Percentiles rank a stretch among this genome's conserved stretches.
These are phyloP conservation scores for Decorospora gaudefroyi DNA, from an alignment of 2,329 filamentous ascomycete species.

Conservation along the genomic window DNA sequence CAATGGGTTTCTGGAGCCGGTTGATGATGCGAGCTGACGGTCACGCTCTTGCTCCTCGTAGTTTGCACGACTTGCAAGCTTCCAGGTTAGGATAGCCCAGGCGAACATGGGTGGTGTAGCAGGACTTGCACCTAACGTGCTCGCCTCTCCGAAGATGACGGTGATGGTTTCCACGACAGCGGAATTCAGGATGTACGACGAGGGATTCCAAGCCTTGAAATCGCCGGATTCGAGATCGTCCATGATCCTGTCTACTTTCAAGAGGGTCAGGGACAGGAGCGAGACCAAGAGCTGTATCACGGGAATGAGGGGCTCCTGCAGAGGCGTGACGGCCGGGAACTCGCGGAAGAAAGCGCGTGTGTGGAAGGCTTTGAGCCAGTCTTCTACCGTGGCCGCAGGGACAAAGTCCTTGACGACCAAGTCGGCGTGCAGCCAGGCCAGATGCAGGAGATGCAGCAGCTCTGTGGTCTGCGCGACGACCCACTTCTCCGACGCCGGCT, in stretches of 20 bases:
- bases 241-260: constrained; percentile 68
- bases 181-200: constrained; percentile 70
- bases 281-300: constrained; percentile 72
- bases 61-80: constrained; percentile 27
- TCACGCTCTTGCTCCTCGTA: constrained; percentile 39
- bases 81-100: constrained; percentile 70
- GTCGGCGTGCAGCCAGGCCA: constrained; percentile 72
- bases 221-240: constrained; percentile 49
- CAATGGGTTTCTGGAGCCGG: constrained; percentile 17
- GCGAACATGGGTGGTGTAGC: constrained; percentile 76
- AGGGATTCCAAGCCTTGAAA: constrained; percentile 41
- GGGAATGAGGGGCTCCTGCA: constrained; percentile 56
- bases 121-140: constrained; percentile 58
- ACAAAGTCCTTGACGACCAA: constrained; percentile 48
- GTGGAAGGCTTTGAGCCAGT: constrained; percentile 41
- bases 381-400: constrained; percentile 37
- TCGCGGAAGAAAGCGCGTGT: constrained; percentile 65
- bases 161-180: constrained; percentile 74
- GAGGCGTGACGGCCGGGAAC: constrained; percentile 52
- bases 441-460: constrained; percentile 71
- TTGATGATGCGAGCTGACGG: constrained; percentile 28
- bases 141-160: constrained; percentile 66
- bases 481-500: constrained; percentile 66
- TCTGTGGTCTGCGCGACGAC: constrained; percentile 68
- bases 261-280: constrained; percentile 70